Conservation (phyloP, 2,329 filamentous ascomycete genomes). For the Hirsutella minnesotensis region DNA sequence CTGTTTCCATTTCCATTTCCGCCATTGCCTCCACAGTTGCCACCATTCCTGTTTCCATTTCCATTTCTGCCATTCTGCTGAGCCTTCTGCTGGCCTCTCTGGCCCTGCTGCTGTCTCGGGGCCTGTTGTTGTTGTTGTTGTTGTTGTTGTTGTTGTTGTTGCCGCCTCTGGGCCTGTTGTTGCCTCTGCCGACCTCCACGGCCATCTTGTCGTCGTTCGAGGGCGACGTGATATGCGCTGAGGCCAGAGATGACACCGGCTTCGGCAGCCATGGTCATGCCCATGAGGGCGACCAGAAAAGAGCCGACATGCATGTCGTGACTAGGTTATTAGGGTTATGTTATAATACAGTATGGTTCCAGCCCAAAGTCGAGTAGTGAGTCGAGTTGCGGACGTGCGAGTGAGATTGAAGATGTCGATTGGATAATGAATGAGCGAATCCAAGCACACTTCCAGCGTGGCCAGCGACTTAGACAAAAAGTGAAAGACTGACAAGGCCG, state of each 20-base stretch:
- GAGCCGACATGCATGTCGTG: constrained; percentile 41
- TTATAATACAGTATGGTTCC: constrained; percentile 13
- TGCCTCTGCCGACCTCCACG: constrained; percentile 8
- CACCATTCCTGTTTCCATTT: constrained; percentile 11
- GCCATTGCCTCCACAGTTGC: constrained; percentile 10
- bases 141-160: too few species aligned
- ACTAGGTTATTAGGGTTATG: constrained; percentile 2
- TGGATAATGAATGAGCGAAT: not conserved
- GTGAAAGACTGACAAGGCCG: not conserved
- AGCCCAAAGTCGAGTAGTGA: not conserved
- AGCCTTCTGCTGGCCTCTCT: too few species aligned
- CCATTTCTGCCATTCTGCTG: too few species aligned
- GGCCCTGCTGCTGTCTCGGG: too few species aligned
- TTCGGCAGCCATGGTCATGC: constrained; percentile 23
- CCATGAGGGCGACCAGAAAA: constrained; percentile 35
- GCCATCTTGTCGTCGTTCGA: constrained; percentile 28
- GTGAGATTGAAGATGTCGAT: not conserved
- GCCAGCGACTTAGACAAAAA: not conserved
- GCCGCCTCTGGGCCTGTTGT: constrained; percentile 11
- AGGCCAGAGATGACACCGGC: constrained; percentile 28
- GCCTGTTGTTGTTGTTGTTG: too few species aligned
- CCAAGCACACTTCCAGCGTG: constrained; percentile 1
- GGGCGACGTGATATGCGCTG: constrained; percentile 21
- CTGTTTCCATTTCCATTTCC: constrained; percentile 10
- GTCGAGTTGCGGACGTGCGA: not conserved